Evolutionary conservation across 441 rosid species (phyloP).

Genomic region (Sinapis alba): DNA sequence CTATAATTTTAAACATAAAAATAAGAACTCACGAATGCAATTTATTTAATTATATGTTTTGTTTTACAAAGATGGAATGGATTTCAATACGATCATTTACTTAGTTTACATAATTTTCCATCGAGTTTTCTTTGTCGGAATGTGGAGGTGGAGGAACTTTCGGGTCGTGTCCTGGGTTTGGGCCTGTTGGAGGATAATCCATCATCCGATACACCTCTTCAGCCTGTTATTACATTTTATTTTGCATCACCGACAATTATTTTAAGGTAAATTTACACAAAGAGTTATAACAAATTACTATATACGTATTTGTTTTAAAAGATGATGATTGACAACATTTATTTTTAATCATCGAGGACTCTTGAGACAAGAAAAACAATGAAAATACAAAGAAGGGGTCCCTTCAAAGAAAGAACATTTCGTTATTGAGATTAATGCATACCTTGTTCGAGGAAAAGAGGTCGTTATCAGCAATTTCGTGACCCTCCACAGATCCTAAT

Average conservation of each 20-base stretch:
- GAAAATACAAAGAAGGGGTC: neutral
- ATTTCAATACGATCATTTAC: neutral
- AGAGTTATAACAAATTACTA: neutral
- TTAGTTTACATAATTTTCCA: neutral
- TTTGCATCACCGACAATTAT: neutral
- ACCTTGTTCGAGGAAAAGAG: neutral
- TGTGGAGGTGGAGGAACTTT: neutral
- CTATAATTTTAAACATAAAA: neutral
- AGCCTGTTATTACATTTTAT: neutral
- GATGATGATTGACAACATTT: neutral
- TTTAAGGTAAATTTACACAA: neutral
- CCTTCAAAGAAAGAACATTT: neutral
- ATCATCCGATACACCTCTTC: neutral
- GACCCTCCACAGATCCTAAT: conserved; percentile 3
- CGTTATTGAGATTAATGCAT: neutral
- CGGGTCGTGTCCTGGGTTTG: neutral
- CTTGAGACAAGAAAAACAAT: neutral
- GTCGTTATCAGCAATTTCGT: neutral
- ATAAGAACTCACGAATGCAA: neutral
- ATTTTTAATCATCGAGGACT: neutral
- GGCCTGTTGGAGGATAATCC: neutral
- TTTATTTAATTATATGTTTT: neutral
- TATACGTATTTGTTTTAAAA: neutral
- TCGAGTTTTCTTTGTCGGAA: neutral
- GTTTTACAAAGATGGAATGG: neutral